phyloP scores from a whole-genome alignment of 805 yeast species.

The Candida nanaspora region DNA sequence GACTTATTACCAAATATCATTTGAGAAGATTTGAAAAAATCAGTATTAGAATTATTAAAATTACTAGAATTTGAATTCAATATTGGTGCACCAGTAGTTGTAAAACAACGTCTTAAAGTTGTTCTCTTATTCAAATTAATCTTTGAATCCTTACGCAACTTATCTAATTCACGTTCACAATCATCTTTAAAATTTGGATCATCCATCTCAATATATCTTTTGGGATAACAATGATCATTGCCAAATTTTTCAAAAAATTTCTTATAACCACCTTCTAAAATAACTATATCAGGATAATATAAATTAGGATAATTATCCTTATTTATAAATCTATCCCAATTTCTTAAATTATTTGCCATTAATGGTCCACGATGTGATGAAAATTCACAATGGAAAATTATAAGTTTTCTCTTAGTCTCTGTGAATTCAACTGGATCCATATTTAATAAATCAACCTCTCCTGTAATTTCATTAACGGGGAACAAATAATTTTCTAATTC shows the following conservation, averaged over 20 bases:
- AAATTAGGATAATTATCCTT: slow-evolving; percentile 72
- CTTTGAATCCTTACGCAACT: slow-evolving; percentile 29
- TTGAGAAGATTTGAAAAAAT: too few relatives aligned
- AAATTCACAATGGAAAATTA: slow-evolving; percentile 93
- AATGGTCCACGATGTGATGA: slow-evolving; percentile 91
- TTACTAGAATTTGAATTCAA: too few relatives aligned
- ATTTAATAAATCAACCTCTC: slow-evolving; percentile 2
- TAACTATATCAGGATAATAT: slow-evolving; percentile 81
- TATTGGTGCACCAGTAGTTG: background rate
- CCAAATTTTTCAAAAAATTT: slow-evolving; percentile 53
- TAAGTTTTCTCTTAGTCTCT: slow-evolving; percentile 30
- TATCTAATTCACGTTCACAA: slow-evolving; percentile 34
- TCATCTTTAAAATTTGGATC: slow-evolving; percentile 44
- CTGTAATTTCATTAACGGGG: slow-evolving; percentile 4
- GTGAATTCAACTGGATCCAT: slow-evolving; percentile 20
- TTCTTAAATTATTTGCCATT: slow-evolving; percentile 81
- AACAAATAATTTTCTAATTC: slow-evolving; percentile 57
- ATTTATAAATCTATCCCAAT: slow-evolving; percentile 72
- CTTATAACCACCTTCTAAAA: slow-evolving; percentile 89
- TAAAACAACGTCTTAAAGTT: background rate
- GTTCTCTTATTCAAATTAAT: slow-evolving; percentile 17
- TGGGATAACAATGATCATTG: slow-evolving; percentile 60
- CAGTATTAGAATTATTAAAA: too few relatives aligned
- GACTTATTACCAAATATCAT: too few relatives aligned
- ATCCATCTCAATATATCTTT: slow-evolving; percentile 82